phyloP scores from a whole-genome alignment of 306 rosid genomes.

The Bauhinia variegata region DNA sequence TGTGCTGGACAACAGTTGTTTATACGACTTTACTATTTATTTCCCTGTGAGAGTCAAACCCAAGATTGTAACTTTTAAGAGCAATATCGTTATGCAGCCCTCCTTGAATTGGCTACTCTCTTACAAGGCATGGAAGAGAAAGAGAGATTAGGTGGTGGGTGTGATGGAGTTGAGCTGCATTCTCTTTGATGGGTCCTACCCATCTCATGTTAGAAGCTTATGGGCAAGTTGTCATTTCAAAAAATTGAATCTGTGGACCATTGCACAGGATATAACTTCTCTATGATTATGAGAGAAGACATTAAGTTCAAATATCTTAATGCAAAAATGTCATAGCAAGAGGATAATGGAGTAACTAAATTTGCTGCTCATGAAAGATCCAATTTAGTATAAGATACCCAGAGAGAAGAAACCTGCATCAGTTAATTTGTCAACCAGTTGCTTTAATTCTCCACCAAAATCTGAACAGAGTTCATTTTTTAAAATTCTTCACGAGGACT shows the following conservation, averaged over 20 bases:
- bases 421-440: slow-evolving; percentile 35
- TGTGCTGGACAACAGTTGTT: slow-evolving; percentile 50
- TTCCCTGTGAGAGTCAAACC: slow-evolving; percentile 7
- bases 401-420: slow-evolving; percentile 1
- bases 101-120: slow-evolving; percentile 18
- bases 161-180: slow-evolving; percentile 36
- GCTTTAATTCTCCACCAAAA: slow-evolving; percentile 33
- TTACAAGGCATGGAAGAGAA: background rate
- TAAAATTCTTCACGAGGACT: slow-evolving; percentile 1
- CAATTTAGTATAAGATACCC: slow-evolving; percentile 19
- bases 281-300: slow-evolving; percentile 29
- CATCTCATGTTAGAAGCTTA: slow-evolving; percentile 46
- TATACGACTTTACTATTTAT: slow-evolving; percentile 11
- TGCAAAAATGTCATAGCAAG: slow-evolving; percentile 20
- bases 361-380: slow-evolving; percentile 33
- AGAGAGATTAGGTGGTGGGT: slow-evolving; percentile 37
- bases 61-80: slow-evolving; percentile 42
- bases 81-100: slow-evolving; percentile 35
- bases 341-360: background rate
- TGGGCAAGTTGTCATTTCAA: slow-evolving; percentile 46
- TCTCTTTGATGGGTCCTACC: slow-evolving; percentile 48
- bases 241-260: slow-evolving; percentile 44
- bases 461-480: slow-evolving; percentile 10
- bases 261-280: slow-evolving; percentile 15
- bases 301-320: slow-evolving; percentile 11